phyloP scores from a whole-genome alignment of 2,329 filamentous ascomycete genomes.

The Colletotrichum tofieldiae region DNA sequence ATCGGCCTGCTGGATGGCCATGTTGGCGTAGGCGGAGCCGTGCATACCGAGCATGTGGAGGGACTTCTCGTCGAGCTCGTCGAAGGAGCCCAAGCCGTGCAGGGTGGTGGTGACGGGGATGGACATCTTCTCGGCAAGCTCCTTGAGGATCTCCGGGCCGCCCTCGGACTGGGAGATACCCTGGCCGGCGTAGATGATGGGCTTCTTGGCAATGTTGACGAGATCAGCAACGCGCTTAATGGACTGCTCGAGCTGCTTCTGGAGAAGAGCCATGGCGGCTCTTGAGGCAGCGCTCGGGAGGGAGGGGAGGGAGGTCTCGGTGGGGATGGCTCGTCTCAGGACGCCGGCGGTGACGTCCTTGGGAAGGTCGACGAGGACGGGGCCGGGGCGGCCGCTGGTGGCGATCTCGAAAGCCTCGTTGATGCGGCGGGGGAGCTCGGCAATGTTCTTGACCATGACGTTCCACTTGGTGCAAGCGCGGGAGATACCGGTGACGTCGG shows the following conservation, averaged over 20 bases:
- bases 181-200: conserved; percentile 94
- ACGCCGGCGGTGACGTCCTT: conserved; percentile 95
- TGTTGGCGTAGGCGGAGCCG: conserved; percentile 96
- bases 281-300: conserved; percentile 90
- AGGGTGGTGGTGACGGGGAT: conserved; percentile 98
- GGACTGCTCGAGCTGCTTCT: conserved; percentile 80
- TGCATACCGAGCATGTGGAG: conserved; percentile 99
- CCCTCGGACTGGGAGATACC: conserved; percentile 87
- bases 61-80: conserved; percentile 94
- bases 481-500: conserved; percentile 94
- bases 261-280: conserved; percentile 81
- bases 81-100: conserved; percentile 91
- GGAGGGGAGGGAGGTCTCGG: conserved; percentile 79
- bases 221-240: conserved; percentile 85
- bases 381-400: conserved; percentile 92
- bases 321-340: conserved; percentile 87
- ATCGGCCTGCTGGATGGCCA: conserved; percentile 97
- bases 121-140: conserved; percentile 89
- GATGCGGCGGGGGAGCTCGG: conserved; percentile 92
- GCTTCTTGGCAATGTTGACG: conserved; percentile 92
- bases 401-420: conserved; percentile 99
- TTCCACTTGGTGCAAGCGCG: conserved; percentile 99
- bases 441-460: conserved; percentile 96
- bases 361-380: conserved; percentile 94
- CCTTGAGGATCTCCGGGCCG: conserved; percentile 84